Evolutionary conservation across 768 basidiomycete genomes (phyloP).

Genomic region (Amanita jacksonii): DNA sequence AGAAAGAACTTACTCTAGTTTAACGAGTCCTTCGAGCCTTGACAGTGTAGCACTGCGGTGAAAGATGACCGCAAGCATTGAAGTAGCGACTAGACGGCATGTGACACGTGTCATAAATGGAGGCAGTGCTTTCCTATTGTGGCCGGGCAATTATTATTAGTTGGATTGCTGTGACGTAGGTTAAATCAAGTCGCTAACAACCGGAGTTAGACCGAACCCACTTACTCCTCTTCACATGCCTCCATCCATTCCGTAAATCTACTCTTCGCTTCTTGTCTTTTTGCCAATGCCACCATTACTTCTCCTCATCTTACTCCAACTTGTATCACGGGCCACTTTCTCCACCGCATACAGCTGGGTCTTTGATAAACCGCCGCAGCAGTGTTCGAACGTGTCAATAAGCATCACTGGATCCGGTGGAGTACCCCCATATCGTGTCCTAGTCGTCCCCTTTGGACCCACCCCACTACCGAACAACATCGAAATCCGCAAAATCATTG

Average conservation of each 20-base stretch:
- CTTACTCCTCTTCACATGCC: not conserved
- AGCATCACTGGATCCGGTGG: conserved; percentile 47
- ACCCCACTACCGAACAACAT: conserved; percentile 48
- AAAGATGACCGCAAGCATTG: no score
- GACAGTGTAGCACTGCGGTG: no score
- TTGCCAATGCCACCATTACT: not conserved
- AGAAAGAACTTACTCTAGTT: no score
- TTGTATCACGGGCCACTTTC: conserved; percentile 19
- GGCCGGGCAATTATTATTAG: no score
- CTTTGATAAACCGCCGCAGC: conserved; percentile 40
- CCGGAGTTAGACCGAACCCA: not conserved
- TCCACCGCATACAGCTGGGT: conserved; percentile 36
- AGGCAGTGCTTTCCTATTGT: no score
- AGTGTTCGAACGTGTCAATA: conserved; percentile 59
- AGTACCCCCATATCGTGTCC: conserved; percentile 54
- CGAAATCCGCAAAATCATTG: conserved; percentile 55
- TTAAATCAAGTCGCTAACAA: not conserved
- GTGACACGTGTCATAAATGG: no score
- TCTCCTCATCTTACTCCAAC: conserved; percentile 15
- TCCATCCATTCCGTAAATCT: conserved; percentile 6
- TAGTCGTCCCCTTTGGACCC: conserved; percentile 61
- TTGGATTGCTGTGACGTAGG: not conserved
- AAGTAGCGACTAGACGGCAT: no score
- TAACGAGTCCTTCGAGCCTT: no score
- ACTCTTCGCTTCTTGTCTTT: conserved; percentile 8